Base-by-base conservation (phyloP, 2,329 filamentous ascomycete genomes). In the Aureobasidium sp. region DNA sequence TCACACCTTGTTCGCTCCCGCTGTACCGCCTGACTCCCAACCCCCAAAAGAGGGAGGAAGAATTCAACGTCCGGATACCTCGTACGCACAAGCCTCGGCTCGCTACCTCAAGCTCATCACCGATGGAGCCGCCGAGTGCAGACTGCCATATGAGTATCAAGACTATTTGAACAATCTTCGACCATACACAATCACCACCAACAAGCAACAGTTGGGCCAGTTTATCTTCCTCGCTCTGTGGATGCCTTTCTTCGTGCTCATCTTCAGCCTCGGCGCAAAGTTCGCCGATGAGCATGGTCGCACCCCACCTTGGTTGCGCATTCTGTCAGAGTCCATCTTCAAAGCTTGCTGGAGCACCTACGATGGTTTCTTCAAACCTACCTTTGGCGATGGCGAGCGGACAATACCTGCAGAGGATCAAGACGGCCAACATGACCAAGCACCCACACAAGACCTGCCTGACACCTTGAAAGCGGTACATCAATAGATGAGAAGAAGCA, bases 371-470 rank as follows among this genome's bases (percentile, higher is more conserved):
- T 86, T 87, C 65, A 86, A 84, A 71, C 75, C 74, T 0, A 42
- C 86, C 0, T 96, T 95, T 77, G 93, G 93, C 0, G 89, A 97
- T 69, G 94, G 94, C 0, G 93, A 97, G 78, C 82, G 83, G 66
- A 85, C 82, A 0, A 68, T 78, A 10, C 64, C 67, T 17, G 67
- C 69, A 60, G 67, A 64, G 9, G 61, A 64, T 6, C 54, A 68
- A 10, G 61, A 54, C n/a, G 51, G 23, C 40, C 25, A 40, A 13
- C 19, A 11, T 15, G 4, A 15, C 11, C 11, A 3, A 11, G 17
- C 2, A 13, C 47, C 19, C 4, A 23, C 6, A 19, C 6, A 50
- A 10, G 47, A 50, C 15, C 3, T 45, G 43, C 29, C 27, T 17
- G 25, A 33, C 35, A n/a, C 11, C 35, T 31, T 4, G 37, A 54